A percentile compares a stretch with the other conserved stretches of the same genome.
These are phyloP conservation scores for Pyrenochaeta sp. DNA, from an alignment of 2,329 filamentous ascomycete genomes.

Conservation along the genomic window DNA sequence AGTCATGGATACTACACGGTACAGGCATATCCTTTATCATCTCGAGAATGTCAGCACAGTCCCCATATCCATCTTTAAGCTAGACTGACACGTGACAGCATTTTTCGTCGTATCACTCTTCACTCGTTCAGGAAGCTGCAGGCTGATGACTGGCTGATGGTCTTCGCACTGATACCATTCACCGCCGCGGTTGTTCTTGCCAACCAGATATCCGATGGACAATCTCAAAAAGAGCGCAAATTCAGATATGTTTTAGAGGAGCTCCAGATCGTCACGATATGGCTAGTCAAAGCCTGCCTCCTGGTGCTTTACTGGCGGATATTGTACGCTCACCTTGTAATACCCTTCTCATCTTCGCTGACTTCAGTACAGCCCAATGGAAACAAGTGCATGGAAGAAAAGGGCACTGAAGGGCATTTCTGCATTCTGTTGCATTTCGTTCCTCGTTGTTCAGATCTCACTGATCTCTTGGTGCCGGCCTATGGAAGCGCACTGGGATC, in stretches of 20 bases:
- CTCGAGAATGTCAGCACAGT: conserved; percentile 26
- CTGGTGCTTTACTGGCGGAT: conserved; percentile 40
- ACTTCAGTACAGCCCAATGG: conserved; percentile 16
- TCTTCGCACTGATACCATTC: conserved; percentile 31
- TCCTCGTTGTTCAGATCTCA: conserved; percentile 25
- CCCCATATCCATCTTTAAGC: background rate
- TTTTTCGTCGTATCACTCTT: conserved; percentile 31
- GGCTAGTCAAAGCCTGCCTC: conserved; percentile 40
- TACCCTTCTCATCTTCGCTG: conserved; percentile 1
- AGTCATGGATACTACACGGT: conserved; percentile 36
- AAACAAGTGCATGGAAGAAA: conserved; percentile 17
- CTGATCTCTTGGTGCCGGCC: conserved; percentile 32
- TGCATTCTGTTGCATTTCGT: conserved; percentile 28
- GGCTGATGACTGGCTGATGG: conserved; percentile 39
- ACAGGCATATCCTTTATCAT: conserved; percentile 31
- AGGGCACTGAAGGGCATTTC: conserved; percentile 15
- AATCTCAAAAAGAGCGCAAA: conserved; percentile 12
- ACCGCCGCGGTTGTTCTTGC: conserved; percentile 28
- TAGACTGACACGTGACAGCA: conserved; percentile 15
- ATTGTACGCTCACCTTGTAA: conserved; percentile 19
- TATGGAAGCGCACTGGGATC: conserved; percentile 22
- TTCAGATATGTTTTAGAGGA: conserved; percentile 36
- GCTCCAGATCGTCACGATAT: conserved; percentile 33
- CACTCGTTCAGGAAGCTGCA: conserved; percentile 31
- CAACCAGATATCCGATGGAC: conserved; percentile 9